A percentile compares a stretch with the other conserved stretches of the same genome.
Evolutionary conservation across 306 rosid genomes (phyloP).

Genomic region (Pachyrhizus erosus): DNA sequence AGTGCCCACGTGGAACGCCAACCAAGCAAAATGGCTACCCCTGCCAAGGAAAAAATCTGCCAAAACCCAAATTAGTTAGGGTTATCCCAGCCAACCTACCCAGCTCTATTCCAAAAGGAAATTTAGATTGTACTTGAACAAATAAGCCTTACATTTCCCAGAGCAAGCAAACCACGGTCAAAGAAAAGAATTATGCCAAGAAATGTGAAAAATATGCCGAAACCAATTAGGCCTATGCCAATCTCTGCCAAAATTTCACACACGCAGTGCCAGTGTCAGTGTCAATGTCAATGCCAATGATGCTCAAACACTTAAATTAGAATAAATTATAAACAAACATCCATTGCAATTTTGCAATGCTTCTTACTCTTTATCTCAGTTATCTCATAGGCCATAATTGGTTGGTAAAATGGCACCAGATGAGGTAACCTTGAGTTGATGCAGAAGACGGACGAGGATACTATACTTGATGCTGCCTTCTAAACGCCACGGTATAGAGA

Average conservation of each 20-base stretch:
- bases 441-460: not conserved
- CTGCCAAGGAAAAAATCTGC: conserved; percentile 85
- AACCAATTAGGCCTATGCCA: conserved; percentile 91
- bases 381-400: conserved; percentile 73
- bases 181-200: conserved; percentile 84
- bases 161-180: conserved; percentile 91
- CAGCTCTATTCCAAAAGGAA: not conserved
- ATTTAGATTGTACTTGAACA: conserved; percentile 21
- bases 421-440: conserved; percentile 34
- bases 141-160: conserved; percentile 75
- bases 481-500: not conserved
- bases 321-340: conserved; percentile 15
- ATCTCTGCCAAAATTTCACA: conserved; percentile 64
- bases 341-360: conserved; percentile 37
- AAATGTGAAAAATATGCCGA: conserved; percentile 79
- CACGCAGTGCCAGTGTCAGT: not conserved
- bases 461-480: not conserved
- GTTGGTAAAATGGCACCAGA: conserved; percentile 25
- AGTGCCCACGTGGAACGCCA: conserved; percentile 75
- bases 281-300: not conserved
- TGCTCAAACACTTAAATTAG: not conserved
- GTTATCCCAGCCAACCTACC: not conserved
- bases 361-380: conserved; percentile 76
- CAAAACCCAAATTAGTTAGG: conserved; percentile 36
- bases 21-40: conserved; percentile 87